These are phyloP conservation scores for Lipomyces orientalis DNA, from an alignment of 805 yeast genomes.

Conservation along the genomic window DNA sequence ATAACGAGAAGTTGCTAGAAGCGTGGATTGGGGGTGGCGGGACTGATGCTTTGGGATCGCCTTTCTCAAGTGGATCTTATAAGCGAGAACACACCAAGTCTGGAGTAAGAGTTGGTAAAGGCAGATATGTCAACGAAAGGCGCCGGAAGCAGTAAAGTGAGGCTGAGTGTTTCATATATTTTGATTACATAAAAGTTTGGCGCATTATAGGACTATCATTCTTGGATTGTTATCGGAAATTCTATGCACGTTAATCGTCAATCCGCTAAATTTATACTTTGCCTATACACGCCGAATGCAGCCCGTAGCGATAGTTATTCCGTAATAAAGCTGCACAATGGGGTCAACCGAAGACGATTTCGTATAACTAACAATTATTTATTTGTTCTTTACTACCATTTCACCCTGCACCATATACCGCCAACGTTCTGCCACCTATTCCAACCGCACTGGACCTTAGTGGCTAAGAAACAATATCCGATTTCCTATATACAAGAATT, in stretches of 20 bases:
- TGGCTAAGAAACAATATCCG: neutral
- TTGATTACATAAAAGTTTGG: neutral
- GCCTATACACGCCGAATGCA: too few relatives aligned
- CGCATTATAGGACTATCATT: neutral
- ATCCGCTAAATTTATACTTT: too few relatives aligned
- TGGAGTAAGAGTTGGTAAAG: constrained; percentile 82
- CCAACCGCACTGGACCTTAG: neutral
- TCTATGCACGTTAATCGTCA: too few relatives aligned
- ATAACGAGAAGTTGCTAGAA: constrained; percentile 81
- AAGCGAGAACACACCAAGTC: constrained; percentile 53
- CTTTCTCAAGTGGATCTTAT: constrained; percentile 74
- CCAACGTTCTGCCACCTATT: neutral
- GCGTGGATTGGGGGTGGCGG: constrained; percentile 96
- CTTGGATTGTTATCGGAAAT: neutral
- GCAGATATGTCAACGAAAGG: constrained; percentile 71
- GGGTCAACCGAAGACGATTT: neutral
- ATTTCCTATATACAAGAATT: neutral
- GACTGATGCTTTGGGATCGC: constrained; percentile 77
- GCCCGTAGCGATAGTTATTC: neutral
- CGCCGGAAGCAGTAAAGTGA: constrained; percentile 23
- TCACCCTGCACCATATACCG: neutral
- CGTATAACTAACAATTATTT: neutral
- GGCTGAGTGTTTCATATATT: neutral
- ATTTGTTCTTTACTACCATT: too few relatives aligned
- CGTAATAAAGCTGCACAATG: neutral